phyloP scores from a whole-genome alignment of 305 asterid genomes.

The Fraxinus latifolia region DNA sequence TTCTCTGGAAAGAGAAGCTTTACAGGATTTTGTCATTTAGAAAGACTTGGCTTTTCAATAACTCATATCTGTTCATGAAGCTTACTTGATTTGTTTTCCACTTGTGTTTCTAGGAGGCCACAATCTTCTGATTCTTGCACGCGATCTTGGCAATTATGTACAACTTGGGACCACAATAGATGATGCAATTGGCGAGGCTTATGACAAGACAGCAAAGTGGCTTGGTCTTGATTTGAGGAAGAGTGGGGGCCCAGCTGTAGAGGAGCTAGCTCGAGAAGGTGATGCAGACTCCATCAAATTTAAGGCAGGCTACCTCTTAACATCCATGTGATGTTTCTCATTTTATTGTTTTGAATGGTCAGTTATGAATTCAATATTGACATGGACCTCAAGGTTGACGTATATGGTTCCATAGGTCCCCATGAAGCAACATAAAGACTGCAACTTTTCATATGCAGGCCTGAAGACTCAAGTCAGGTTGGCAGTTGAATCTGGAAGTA shows the following conservation, averaged over 20 bases:
- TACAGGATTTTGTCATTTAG: neutral
- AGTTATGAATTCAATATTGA: neutral
- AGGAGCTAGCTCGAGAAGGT: slow-evolving; percentile 91
- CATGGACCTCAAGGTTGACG: slow-evolving; percentile 18
- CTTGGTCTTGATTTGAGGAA: slow-evolving; percentile 93
- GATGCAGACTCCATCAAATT: slow-evolving; percentile 62
- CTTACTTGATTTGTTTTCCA: slow-evolving; percentile 14
- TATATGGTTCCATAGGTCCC: slow-evolving; percentile 64
- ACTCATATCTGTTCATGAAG: slow-evolving; percentile 13
- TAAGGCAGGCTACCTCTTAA: slow-evolving; percentile 44
- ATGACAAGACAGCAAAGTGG: slow-evolving; percentile 96
- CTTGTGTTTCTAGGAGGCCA: slow-evolving; percentile 71
- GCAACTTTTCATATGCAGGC: slow-evolving; percentile 96
- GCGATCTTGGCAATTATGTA: slow-evolving; percentile 83
- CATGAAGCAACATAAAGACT: slow-evolving; percentile 93
- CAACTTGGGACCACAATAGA: slow-evolving; percentile 93
- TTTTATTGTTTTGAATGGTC: neutral
- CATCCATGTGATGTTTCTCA: neutral
- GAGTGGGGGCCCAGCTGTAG: slow-evolving; percentile 97
- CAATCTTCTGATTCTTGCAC: slow-evolving; percentile 88
- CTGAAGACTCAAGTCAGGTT: slow-evolving; percentile 96
- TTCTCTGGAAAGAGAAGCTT: neutral
- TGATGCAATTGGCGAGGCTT: slow-evolving; percentile 98
- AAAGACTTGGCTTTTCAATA: slow-evolving; percentile 4
- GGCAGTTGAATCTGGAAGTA: slow-evolving; percentile 79